phyloP scores from a whole-genome alignment of 805 yeast genomes.

The Komagataella phaffii region DNA sequence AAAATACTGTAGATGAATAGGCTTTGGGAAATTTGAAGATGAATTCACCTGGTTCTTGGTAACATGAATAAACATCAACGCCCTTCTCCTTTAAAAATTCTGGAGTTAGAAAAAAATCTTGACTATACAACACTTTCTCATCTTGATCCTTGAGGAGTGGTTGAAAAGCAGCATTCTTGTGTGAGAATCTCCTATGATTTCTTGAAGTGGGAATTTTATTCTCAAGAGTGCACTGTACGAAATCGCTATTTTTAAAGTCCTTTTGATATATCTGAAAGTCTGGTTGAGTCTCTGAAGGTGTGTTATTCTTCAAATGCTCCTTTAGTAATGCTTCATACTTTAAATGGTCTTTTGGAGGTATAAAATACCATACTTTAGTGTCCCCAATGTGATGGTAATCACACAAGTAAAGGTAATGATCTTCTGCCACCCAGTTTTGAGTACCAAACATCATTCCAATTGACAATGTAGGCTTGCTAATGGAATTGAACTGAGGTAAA shows the following conservation, averaged over 20 bases:
- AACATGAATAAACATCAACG: constrained; percentile 29
- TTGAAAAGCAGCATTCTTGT: constrained; percentile 16
- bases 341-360: constrained; percentile 40
- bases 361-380: constrained; percentile 43
- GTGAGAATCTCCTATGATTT: constrained; percentile 12
- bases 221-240: constrained; percentile 7
- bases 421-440: constrained; percentile 47
- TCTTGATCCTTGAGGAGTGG: constrained; percentile 9
- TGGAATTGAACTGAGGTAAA: constrained; percentile 25
- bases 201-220: constrained; percentile 9
- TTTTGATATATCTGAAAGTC: background rate
- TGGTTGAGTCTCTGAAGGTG: constrained; percentile 8
- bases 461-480: constrained; percentile 29
- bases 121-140: constrained; percentile 3
- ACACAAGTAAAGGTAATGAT: constrained; percentile 39
- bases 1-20: constrained; percentile 34
- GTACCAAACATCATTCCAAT: constrained; percentile 41
- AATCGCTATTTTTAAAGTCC: background rate
- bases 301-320: background rate
- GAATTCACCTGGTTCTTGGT: constrained; percentile 52
- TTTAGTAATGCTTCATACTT: constrained; percentile 27
- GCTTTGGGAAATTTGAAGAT: constrained; percentile 44
- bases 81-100: constrained; percentile 29
- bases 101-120: constrained; percentile 38
- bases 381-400: constrained; percentile 47